Evolutionary conservation across 257 asterid species (phyloP).

Genomic region (Lavandula angustifolia): DNA sequence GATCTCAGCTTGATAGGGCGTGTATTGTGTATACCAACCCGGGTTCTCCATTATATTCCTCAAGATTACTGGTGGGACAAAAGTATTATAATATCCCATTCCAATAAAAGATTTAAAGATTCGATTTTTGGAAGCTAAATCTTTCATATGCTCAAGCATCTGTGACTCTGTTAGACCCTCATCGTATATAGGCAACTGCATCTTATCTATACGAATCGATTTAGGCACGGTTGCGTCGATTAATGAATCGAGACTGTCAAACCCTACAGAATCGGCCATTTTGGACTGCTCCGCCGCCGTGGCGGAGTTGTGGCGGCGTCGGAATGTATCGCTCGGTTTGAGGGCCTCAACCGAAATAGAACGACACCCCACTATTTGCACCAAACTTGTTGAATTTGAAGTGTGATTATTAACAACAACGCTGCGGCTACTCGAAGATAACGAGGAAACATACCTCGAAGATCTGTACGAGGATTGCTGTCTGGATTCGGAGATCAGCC

Average conservation of each 20-base stretch:
- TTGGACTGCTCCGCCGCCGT: slow-evolving; percentile 69
- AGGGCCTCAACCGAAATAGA: slow-evolving; percentile 74
- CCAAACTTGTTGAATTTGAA: slow-evolving; percentile 20
- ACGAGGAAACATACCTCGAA: slow-evolving; percentile 68
- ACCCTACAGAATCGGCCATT: slow-evolving; percentile 74
- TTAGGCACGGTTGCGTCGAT: slow-evolving; percentile 87
- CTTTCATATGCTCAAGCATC: slow-evolving; percentile 68
- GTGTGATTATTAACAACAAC: background rate
- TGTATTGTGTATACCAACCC: slow-evolving; percentile 93
- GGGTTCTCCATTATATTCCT: slow-evolving; percentile 83
- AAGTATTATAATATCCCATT: slow-evolving; percentile 80
- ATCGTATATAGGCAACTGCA: slow-evolving; percentile 62
- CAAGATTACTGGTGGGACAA: slow-evolving; percentile 77
- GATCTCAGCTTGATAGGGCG: slow-evolving; percentile 94
- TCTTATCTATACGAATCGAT: slow-evolving; percentile 58
- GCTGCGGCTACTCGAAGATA: slow-evolving; percentile 45
- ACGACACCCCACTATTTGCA: slow-evolving; percentile 35
- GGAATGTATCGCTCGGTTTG: slow-evolving; percentile 77
- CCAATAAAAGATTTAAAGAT: slow-evolving; percentile 70
- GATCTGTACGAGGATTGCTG: slow-evolving; percentile 45
- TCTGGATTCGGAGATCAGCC: slow-evolving; percentile 59
- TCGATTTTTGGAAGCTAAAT: slow-evolving; percentile 64
- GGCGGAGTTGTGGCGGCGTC: slow-evolving; percentile 93
- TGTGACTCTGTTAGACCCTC: slow-evolving; percentile 78
- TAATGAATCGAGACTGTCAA: slow-evolving; percentile 51